Base-by-base conservation (phyloP, 257 asterid genomes). In the Scutellaria baicalensis region DNA sequence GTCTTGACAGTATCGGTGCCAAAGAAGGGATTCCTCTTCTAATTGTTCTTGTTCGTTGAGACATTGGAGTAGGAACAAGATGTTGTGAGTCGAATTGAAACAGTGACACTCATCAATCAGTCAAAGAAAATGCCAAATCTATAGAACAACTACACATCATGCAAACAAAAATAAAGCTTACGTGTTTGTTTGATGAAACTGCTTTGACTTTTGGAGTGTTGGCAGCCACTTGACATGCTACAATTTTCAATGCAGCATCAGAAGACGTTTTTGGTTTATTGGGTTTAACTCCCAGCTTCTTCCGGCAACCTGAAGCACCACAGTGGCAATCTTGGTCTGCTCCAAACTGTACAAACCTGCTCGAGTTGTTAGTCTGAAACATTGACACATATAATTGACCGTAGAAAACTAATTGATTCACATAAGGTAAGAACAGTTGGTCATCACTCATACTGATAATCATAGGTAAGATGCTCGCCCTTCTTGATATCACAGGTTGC, bases 311-410 rank as follows among this genome's bases (percentile, higher is more conserved):
- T 33, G 58, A 79, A 69, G 99, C 94, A 75, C 99, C 99, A 76
- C 99, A 93, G 75, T 86, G 81, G 80, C 99, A 93, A 81, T 89
- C 91, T 82, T 93, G 91, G 84, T 93, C 99, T 79, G 99, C 97
- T 71, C 99, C 99, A 82, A 93, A 93, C 78, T 93, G 99, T 82
- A 93, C 99, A 83, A 93, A 93, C 91, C 99, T 93, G 96, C 89
- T 73, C 75, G 20, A 77, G 71, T 81, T 77, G 84, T 93, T 84
- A 93, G 88, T 78, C 71, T 42, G 70, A 62, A 66, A 61, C 50
- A 69, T 59, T 27, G 68, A 79, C 21, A 72, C 4, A 27, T 35
- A 31, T 21, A 54, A 63, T n/a, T 43, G 69, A 71, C 16, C 69
- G 9, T 17, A 23, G 38, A 65, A 67, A 60, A 56, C 62, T 40